Evolutionary conservation across 2,329 filamentous ascomycete genomes (phyloP), one percentile per base, ranked within the genome.

Genomic region (Spiromastix sp.): DNA sequence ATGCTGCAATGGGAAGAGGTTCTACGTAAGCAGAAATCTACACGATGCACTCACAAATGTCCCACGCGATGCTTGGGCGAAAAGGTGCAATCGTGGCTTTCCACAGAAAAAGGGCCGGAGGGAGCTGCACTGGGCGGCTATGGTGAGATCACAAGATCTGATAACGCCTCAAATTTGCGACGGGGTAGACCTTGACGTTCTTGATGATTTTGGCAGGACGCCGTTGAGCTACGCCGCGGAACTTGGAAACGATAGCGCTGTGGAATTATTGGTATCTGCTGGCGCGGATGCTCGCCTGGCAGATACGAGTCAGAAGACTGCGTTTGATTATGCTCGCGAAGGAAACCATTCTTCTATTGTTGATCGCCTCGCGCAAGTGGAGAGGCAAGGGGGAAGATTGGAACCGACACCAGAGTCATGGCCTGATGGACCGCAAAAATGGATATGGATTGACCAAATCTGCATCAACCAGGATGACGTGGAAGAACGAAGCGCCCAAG

Each of bases 401-500:
- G 6, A 5, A 10, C 19, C 4, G 4, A 4, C 19, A 7, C 10
- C 22, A 15, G 11, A 25, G 22, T 16, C 22, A 15, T 12, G 17
- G 12, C 20, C 28, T 4, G 35, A 37, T 20, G 35, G 30, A 8
- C 35, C 35, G 15, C 29, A 32, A 10, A 17, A 7, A 2, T 37
- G 35, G 35, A 22, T 45, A 12, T 46, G 44, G 44, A 36, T 45
- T 31, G 43, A 46, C 30, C 33, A 40, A 7, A 27, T 46, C 2
- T 44, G 39, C 16, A 46, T 44, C 36, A 37, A 46, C 22, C 43
- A 46, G 28, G n/a, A 31, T 9, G 36, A 46, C 21, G 22, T 44
- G 5, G 30, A 24, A 8, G 43, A 46, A 31, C 27, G 37, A 6
- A 39, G 32, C 35, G n/a, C 32, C 4, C 43, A 46, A 18, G 43